Evolutionary conservation across 1,139 yeast species (phyloP).

Genomic region (Yamadazyma blattariae): DNA sequence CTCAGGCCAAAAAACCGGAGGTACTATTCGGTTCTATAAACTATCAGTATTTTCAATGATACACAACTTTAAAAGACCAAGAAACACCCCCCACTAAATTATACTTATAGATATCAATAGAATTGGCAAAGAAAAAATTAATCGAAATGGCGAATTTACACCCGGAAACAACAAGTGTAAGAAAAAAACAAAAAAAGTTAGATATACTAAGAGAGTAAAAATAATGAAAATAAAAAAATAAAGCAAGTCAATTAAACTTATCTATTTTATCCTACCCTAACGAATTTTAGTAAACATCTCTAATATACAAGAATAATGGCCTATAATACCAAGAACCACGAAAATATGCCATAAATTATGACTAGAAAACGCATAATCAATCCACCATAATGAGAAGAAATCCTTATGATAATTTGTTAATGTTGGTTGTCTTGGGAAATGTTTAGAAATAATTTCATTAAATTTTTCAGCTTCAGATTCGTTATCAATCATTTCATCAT

Average conservation of each 20-base stretch:
- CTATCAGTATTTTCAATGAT: no score
- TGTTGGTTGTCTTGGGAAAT: constrained; percentile 53
- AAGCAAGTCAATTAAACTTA: neutral
- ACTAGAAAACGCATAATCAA: constrained; percentile 68
- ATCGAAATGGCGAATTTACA: no score
- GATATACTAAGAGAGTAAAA: no score
- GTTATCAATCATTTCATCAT: constrained; percentile 6
- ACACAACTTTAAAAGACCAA: no score
- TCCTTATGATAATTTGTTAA: constrained; percentile 41
- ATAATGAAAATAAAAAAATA: neutral
- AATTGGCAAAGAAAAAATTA: no score
- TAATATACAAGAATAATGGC: constrained; percentile 77
- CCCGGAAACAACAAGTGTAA: neutral
- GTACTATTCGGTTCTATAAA: no score
- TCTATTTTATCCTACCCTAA: no score
- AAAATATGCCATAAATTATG: constrained; percentile 94
- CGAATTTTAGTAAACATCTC: constrained; percentile 51
- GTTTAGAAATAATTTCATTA: constrained; percentile 41
- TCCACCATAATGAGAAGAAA: constrained; percentile 80
- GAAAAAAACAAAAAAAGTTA: neutral
- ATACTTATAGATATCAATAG: no score
- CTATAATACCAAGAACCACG: constrained; percentile 82
- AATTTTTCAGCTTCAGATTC: constrained; percentile 22
- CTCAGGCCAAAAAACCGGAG: no score
- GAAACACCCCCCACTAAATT: no score